Evolutionary conservation across 1,284 basidiomycete genomes (phyloP).

Genomic region (Apiotrichum laibachii): DNA sequence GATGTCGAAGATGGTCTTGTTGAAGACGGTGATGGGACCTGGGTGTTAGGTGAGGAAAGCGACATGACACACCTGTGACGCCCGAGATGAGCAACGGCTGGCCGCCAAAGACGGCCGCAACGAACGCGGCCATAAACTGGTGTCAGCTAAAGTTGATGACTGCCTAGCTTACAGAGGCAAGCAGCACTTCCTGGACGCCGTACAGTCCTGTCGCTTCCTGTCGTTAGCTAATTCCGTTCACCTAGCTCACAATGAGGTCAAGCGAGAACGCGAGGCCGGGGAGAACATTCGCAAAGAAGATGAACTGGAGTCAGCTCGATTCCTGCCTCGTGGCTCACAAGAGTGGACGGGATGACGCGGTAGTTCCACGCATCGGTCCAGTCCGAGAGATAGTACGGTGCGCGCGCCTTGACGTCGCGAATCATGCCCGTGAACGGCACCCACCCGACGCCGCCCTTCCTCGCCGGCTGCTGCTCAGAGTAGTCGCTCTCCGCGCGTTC

Average conservation of each 20-base stretch:
- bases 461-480: no score
- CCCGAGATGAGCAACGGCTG: conserved; percentile 92
- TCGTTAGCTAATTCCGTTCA: background rate
- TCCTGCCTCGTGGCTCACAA: conserved; percentile 51
- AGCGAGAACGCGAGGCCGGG: conserved; percentile 90
- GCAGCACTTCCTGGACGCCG: conserved; percentile 78
- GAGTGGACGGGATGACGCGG: conserved; percentile 55
- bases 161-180: conserved; percentile 49
- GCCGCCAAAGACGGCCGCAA: conserved; percentile 85
- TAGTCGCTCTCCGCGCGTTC: no score
- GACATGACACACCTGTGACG: conserved; percentile 66
- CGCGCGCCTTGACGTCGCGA: conserved; percentile 69
- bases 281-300: conserved; percentile 55
- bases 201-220: conserved; percentile 77
- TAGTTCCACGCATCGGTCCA: conserved; percentile 90
- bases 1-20: conserved; percentile 84
- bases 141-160: conserved; percentile 3
- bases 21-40: conserved; percentile 86
- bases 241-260: conserved; percentile 67
- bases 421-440: conserved; percentile 61
- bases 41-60: conserved; percentile 5
- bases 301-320: conserved; percentile 45
- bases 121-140: conserved; percentile 83
- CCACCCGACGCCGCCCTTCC: background rate
- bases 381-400: conserved; percentile 78